Conservation (phyloP, 169 alveolate species). For the Plasmodium gaboni region DNA sequence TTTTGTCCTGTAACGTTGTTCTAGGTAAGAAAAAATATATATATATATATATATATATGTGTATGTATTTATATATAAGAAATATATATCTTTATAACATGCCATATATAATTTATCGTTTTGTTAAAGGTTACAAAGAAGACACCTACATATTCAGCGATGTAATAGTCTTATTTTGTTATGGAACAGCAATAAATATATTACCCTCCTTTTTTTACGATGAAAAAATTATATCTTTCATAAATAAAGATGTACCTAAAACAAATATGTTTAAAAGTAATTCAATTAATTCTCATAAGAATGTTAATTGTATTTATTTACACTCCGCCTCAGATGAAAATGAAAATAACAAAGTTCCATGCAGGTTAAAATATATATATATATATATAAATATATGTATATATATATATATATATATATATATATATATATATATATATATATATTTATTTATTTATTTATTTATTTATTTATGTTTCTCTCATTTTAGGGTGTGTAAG, state of each 20-base stretch:
- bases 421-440: neutral
- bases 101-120: neutral
- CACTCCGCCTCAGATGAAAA: slow-evolving; percentile 63
- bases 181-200: slow-evolving; percentile 73
- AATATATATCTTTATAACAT: neutral
- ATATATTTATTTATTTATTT: neutral
- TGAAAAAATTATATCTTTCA: slow-evolving; percentile 40
- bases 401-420: neutral
- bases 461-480: neutral
- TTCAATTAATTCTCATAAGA: slow-evolving; percentile 5
- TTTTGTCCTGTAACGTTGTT: slow-evolving; percentile 66
- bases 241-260: slow-evolving; percentile 15
- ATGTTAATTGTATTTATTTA: slow-evolving; percentile 47
- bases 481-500: slow-evolving; percentile 34
- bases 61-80: neutral
- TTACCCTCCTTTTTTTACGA: slow-evolving; percentile 48
- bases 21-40: slow-evolving; percentile 17
- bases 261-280: neutral
- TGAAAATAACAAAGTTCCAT: slow-evolving; percentile 31
- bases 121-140: slow-evolving; percentile 66
- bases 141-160: slow-evolving; percentile 68
- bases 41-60: neutral
- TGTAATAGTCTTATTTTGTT: slow-evolving; percentile 66
- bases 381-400: neutral
- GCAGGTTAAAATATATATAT: slow-evolving; percentile 38